phyloP scores from a whole-genome alignment of 129 eudicot genomes.

The Chrysanthemum seticuspe region DNA sequence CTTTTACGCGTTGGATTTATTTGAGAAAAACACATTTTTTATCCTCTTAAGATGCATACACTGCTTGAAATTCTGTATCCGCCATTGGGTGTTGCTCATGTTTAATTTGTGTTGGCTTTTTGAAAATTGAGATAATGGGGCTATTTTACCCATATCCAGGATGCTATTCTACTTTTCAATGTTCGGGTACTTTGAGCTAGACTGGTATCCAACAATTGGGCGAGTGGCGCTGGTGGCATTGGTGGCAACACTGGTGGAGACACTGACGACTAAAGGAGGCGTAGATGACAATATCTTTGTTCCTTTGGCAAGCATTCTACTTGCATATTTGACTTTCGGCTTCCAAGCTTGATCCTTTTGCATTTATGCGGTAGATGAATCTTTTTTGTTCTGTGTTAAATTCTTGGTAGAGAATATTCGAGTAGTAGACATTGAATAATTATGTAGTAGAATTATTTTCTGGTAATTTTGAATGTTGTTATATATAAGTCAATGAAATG shows the following conservation, averaged over 20 bases:
- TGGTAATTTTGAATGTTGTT: background rate
- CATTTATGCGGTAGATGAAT: background rate
- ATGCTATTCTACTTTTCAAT: slow-evolving; percentile 79
- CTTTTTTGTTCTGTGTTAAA: slow-evolving; percentile 14
- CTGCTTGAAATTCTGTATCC: background rate
- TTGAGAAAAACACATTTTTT: too few relatives aligned
- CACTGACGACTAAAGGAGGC: slow-evolving; percentile 59
- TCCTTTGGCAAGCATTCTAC: slow-evolving; percentile 68
- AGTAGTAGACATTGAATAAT: too few relatives aligned
- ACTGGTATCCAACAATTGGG: slow-evolving; percentile 40
- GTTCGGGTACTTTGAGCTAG: slow-evolving; percentile 22
- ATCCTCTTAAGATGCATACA: too few relatives aligned
- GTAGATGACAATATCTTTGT: slow-evolving; percentile 91
- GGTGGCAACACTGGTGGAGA: slow-evolving; percentile 77
- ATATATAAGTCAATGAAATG: background rate
- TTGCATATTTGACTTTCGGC: slow-evolving; percentile 57
- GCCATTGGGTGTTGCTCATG: background rate
- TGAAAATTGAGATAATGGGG: too few relatives aligned
- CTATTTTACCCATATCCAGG: slow-evolving; percentile 39
- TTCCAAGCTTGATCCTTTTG: slow-evolving; percentile 7
- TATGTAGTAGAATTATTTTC: background rate
- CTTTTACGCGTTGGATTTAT: too few relatives aligned
- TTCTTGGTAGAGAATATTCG: background rate
- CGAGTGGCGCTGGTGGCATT: slow-evolving; percentile 75
- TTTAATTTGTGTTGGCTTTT: background rate